phyloP scores from a whole-genome alignment of 257 asterid genomes.

The Echites panduratus region DNA sequence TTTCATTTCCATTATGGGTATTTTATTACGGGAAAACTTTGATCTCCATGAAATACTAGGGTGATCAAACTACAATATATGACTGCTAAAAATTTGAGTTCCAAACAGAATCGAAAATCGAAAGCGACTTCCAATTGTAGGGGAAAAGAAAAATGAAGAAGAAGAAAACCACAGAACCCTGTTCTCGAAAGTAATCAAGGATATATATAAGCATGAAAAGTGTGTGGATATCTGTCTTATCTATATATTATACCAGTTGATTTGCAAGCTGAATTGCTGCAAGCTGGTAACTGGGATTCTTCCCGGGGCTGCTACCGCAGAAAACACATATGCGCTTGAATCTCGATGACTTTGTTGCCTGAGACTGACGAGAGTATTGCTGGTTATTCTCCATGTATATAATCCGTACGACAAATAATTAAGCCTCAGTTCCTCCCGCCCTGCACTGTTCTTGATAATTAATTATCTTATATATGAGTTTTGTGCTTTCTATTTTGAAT shows the following conservation, averaged over 20 bases:
- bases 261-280: slow-evolving; percentile 75
- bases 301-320: slow-evolving; percentile 87
- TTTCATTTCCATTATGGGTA: slow-evolving; percentile 6
- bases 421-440: not conserved
- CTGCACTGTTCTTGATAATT: not conserved
- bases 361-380: slow-evolving; percentile 16
- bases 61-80: not conserved
- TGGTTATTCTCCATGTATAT: slow-evolving; percentile 44
- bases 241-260: slow-evolving; percentile 40
- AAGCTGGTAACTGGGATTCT: slow-evolving; percentile 64
- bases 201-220: not conserved
- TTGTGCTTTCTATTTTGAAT: too few relatives aligned
- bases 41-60: not conserved
- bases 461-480: too few relatives aligned
- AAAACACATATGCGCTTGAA: slow-evolving; percentile 72
- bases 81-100: too few relatives aligned
- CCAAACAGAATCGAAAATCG: not conserved
- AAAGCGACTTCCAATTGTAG: too few relatives aligned
- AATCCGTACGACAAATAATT: not conserved
- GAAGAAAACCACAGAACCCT: not conserved
- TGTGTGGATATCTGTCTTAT: not conserved
- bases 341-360: slow-evolving; percentile 45
- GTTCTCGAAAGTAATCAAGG: not conserved
- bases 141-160: too few relatives aligned
- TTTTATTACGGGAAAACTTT: not conserved